Evolutionary conservation across 2,329 filamentous ascomycete genomes (phyloP).

Genomic region (Chrysoporthe puriensis): DNA sequence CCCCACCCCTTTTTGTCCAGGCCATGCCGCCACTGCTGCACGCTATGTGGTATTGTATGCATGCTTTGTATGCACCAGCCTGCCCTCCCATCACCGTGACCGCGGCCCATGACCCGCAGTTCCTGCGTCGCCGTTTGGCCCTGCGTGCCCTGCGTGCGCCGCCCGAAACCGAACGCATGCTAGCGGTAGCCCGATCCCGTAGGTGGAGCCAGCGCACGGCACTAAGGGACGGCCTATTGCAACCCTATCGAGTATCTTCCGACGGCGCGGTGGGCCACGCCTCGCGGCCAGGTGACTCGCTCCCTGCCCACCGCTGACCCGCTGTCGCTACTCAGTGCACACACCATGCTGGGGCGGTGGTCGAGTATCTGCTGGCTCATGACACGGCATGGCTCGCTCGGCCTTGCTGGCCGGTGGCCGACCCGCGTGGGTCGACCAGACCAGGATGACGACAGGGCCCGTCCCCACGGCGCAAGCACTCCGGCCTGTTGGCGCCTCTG

Average conservation of each 20-base stretch:
- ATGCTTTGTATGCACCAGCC: not conserved
- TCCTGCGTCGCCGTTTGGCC: not conserved
- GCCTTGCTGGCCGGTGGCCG: not conserved
- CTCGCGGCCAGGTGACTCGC: not conserved
- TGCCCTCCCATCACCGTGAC: not conserved
- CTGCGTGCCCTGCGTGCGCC: too few relatives aligned
- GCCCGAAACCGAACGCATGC: not conserved
- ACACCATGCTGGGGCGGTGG: not conserved
- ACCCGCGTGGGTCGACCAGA: not conserved
- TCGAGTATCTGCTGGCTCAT: not conserved
- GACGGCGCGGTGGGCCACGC: not conserved
- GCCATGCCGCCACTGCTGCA: not conserved
- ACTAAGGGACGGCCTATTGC: constrained; percentile 1
- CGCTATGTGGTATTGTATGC: not conserved
- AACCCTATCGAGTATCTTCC: constrained; percentile 12
- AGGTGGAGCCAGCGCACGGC: constrained; percentile 7
- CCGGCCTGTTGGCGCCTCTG: not conserved
- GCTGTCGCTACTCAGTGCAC: not conserved
- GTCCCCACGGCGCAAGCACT: not conserved
- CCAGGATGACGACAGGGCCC: not conserved
- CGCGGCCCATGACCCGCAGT: not conserved
- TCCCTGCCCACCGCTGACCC: not conserved
- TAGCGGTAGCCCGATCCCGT: not conserved
- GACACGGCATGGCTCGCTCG: not conserved
- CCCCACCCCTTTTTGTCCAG: not conserved